Evolutionary conservation across 2,329 filamentous ascomycete species (phyloP).

Genomic region (Graphilbum fragrans): DNA sequence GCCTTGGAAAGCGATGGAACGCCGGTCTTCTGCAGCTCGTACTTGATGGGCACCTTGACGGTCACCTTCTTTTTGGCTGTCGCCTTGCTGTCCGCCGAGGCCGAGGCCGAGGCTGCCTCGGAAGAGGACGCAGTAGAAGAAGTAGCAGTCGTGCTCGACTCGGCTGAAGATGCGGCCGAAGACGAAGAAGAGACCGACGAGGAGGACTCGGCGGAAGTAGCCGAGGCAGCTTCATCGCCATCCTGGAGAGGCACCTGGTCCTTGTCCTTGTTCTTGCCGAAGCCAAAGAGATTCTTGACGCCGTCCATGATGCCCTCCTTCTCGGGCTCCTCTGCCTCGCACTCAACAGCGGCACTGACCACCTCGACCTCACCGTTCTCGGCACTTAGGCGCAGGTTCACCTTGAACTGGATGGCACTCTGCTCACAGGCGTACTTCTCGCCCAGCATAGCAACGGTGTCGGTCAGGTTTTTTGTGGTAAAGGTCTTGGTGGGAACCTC

Average conservation of each 20-base stretch:
- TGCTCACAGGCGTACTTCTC: constrained; percentile 67
- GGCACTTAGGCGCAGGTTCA: constrained; percentile 59
- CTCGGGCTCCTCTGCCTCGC: constrained; percentile 61
- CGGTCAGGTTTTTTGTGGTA: constrained; percentile 75
- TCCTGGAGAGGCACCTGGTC: constrained; percentile 65
- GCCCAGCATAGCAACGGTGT: constrained; percentile 64
- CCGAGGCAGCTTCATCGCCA: constrained; percentile 25
- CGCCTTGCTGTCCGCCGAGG: constrained; percentile 3
- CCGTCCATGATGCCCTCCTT: constrained; percentile 81
- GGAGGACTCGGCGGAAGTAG: constrained; percentile 21
- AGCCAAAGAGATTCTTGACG: constrained; percentile 91
- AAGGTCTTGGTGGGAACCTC: constrained; percentile 55
- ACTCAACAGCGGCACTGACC: constrained; percentile 65
- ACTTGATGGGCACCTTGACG: constrained; percentile 39
- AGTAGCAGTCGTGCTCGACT: constrained; percentile 15
- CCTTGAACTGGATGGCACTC: constrained; percentile 67
- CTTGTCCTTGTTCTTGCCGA: constrained; percentile 69
- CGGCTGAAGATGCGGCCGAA: neutral
- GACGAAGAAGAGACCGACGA: constrained; percentile 13
- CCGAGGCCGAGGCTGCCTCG: constrained; percentile 7
- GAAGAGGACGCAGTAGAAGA: constrained; percentile 17
- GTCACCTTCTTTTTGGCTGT: constrained; percentile 38
- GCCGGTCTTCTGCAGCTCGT: constrained; percentile 36
- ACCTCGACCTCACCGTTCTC: constrained; percentile 74
- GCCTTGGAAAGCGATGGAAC: constrained; percentile 34